Evolutionary conservation across 768 basidiomycete species (phyloP), one percentile per base, ranked within the genome.

Genomic region (Collybia sp.): DNA sequence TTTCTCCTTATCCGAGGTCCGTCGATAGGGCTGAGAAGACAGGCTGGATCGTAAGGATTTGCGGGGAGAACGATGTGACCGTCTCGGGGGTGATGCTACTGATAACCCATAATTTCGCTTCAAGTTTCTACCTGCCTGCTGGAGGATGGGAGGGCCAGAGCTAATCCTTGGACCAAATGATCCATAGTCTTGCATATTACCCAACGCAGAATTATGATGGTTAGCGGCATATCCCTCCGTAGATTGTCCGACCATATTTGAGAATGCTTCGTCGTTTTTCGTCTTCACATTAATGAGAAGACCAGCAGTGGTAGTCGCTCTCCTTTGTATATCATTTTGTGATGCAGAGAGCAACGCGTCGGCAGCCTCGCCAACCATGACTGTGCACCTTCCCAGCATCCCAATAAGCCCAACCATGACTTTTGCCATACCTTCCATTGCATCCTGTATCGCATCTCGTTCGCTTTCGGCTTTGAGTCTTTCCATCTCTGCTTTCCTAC

Each of bases 361-460:
- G 59, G 78, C 62, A 46, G 73, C 67, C 47, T 90, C 85, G 11
- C 75, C 79, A 20, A 91, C 70, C 61, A 83, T 75, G 39, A 84
- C 77, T 3, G 84, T 89, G 57, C 85, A 88, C 52, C 88, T 72
- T 32, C 87, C 87, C 16, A 93, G 71, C 75, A 92, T 82, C 12
- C 89, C 88, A 20, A 91, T 67, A n/a, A 93, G 72, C 50, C 72
- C 73, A 19, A 90, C 79, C 48, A 88, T 67, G 31, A 83, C 69
- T 55, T 77, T 75, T 1, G 84, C 77, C 68, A 93, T 85, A 46
- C 77, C 73, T 30, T 67, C 69, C 13, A 87, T 73, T 4, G 83
- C 79, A 35, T 77, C 77, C 40, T 68, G 74, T 63, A 88, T 71
- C 5, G 76, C 81, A 44, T 82, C 78, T 37, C 79, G 69, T 57